phyloP scores from a whole-genome alignment of 305 asterid species.

The Ajuga reptans region DNA sequence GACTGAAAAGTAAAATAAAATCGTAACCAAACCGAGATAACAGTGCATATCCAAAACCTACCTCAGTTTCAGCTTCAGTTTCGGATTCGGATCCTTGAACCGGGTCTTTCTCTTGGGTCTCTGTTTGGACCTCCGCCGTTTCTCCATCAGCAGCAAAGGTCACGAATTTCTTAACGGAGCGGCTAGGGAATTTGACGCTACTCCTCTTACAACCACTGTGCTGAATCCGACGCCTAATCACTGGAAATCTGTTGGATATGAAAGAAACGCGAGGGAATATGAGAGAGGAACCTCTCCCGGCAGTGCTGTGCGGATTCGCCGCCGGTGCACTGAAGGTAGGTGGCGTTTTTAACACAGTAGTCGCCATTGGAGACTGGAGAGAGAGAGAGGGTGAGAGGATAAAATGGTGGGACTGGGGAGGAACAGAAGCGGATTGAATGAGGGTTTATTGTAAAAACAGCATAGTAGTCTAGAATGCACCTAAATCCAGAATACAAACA shows the following conservation, averaged over 20 bases:
- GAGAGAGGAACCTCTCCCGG: constrained; percentile 23
- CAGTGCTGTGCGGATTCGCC: constrained; percentile 27
- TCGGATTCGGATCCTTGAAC: constrained; percentile 31
- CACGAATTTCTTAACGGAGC: constrained; percentile 23
- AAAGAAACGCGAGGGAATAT: constrained; percentile 26
- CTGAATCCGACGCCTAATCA: constrained; percentile 20
- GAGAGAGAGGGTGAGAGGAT: constrained; percentile 22
- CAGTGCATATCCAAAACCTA: background rate
- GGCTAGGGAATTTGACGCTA: constrained; percentile 22
- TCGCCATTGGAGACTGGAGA: constrained; percentile 37
- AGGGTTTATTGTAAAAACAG: constrained; percentile 15
- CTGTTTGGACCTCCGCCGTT: constrained; percentile 35
- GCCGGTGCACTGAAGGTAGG: constrained; percentile 31
- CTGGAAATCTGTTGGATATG: constrained; percentile 19
- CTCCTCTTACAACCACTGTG: constrained; percentile 22
- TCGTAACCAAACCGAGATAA: background rate
- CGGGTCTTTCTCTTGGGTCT: constrained; percentile 32
- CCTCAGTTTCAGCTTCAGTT: constrained; percentile 37
- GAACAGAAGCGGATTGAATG: constrained; percentile 23
- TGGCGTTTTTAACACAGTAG: constrained; percentile 34
- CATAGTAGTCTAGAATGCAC: constrained; percentile 2
- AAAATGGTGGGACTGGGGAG: constrained; percentile 13
- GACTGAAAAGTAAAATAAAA: background rate
- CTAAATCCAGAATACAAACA: background rate
- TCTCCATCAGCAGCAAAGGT: constrained; percentile 38